Evolutionary conservation across 75 land plant genomes (phyloP), one percentile per base, ranked within the genome.

Genomic region (Cunninghamia lanceolata): DNA sequence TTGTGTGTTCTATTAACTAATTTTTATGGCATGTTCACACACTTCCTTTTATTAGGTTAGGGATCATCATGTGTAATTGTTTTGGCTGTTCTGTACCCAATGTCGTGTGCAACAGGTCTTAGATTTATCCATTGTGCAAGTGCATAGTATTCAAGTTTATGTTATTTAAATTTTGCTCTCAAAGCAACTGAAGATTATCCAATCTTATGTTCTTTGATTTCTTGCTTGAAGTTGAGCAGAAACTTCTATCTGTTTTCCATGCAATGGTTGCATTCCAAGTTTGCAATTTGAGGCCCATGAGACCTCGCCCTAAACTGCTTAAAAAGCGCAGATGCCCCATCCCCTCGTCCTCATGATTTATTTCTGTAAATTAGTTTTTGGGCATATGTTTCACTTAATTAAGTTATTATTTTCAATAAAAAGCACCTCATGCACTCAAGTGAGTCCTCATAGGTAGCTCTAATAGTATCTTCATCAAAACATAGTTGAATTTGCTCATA

Each of bases 211-310:
- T 25, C 2, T 21, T 63, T 63, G 68, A 63, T 63, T 63, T 21
- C 68, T 63, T 63, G 68, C 68, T 36, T 21, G 88, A 87, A 73
- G 86, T 96, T 52, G 94, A 96, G 88, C 76, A 53, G 35, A 79
- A 13, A 54, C 88, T 97, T 80, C 53, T 94, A 39, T 83, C 85
- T 39, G 93, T 94, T 6, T 79, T 96, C 80, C 88, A 87, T 46
- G 89, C 92, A 11, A 97, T 96, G 98, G 98, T 97, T 21, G 82
- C 83, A 2, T 89, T 94, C 34, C 99, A 96, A 82, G 90, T 92
- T 40, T 38, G 84, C 36, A 87, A 90, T 86, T 87, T 93, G 87
- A 89, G 88, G 83, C 89, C 96, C 16, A 84, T 86, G 82, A 93
- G 88, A 66, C 84, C 88, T 11, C 88, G 95, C 40, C 85, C 88